Percentiles rank a stretch among this genome's conserved stretches.
These are phyloP conservation scores for Globisporangium irregulare DNA, from an alignment of 352 stramenopile genomes.

Conservation along the genomic window DNA sequence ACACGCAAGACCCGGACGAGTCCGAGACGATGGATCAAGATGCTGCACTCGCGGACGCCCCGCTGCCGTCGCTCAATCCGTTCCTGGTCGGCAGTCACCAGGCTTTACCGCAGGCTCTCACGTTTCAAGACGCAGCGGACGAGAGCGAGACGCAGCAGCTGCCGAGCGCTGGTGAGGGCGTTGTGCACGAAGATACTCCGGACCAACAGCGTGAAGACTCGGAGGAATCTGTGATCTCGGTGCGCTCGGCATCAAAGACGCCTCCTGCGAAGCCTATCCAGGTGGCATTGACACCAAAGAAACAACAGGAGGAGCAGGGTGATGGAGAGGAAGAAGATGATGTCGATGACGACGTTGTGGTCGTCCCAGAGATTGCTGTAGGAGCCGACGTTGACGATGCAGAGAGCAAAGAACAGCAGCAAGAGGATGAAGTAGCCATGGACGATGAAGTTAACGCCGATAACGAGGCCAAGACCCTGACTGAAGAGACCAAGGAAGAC, in stretches of 20 bases:
- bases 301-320: not conserved
- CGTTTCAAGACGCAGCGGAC: not conserved
- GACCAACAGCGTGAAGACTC: slow-evolving; percentile 21
- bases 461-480: not conserved
- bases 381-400: not conserved
- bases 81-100: not conserved
- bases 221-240: slow-evolving; percentile 21
- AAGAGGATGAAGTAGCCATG: not conserved
- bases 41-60: not conserved
- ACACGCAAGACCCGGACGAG: slow-evolving; percentile 16
- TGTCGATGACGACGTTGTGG: not conserved
- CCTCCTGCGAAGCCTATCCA: slow-evolving; percentile 17
- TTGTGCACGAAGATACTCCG: slow-evolving; percentile 8
- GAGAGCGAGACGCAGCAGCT: slow-evolving; percentile 2
- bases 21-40: slow-evolving; percentile 20
- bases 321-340: not conserved
- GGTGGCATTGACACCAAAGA: not conserved
- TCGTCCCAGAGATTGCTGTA: not conserved
- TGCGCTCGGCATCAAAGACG: slow-evolving; percentile 23
- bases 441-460: not conserved
- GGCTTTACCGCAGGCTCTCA: not conserved
- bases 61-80: not conserved
- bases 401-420: not conserved
- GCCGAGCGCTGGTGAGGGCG: not conserved
- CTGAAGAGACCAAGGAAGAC: not conserved